phyloP scores from a whole-genome alignment of 2,329 filamentous ascomycete species.

The Colletotrichum incanum region DNA sequence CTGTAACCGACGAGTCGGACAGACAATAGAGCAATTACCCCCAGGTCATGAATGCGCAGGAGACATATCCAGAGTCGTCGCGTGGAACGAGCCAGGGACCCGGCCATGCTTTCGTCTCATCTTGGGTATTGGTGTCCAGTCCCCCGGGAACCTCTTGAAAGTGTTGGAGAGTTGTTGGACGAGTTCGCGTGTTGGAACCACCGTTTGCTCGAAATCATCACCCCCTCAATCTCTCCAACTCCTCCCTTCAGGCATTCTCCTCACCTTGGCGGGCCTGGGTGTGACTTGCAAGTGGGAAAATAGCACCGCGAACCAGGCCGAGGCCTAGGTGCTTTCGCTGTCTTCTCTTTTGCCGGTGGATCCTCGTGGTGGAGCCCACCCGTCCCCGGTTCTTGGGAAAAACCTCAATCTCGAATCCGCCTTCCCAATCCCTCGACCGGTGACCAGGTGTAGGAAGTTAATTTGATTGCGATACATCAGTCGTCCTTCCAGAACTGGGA shows the following conservation, averaged over 20 bases:
- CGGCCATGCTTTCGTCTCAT: conserved; percentile 30
- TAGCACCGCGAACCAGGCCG: conserved; percentile 23
- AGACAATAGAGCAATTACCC: background rate
- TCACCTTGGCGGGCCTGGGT: conserved; percentile 11
- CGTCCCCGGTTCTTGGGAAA: conserved; percentile 39
- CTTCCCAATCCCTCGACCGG: conserved; percentile 40
- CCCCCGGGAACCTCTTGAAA: conserved; percentile 11
- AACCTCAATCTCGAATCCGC: conserved; percentile 7
- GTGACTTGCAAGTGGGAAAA: background rate
- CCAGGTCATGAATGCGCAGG: background rate
- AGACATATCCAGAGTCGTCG: background rate
- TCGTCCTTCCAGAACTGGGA: background rate
- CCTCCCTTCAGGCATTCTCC: background rate
- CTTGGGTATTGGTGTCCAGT: conserved; percentile 17
- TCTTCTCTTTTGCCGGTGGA: background rate
- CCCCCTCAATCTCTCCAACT: conserved; percentile 9
- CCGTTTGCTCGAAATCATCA: background rate
- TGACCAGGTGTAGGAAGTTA: conserved; percentile 31
- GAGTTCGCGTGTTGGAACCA: background rate
- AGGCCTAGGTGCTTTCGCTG: background rate
- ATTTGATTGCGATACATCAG: conserved; percentile 34
- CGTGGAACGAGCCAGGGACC: conserved; percentile 22
- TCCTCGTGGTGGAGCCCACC: conserved; percentile 9
- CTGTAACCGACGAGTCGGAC: conserved; percentile 18
- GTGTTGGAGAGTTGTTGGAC: conserved; percentile 7